Evolutionary conservation across 495 filamentous ascomycete genomes (phyloP).

Genomic region (Cairneyella variabilis): DNA sequence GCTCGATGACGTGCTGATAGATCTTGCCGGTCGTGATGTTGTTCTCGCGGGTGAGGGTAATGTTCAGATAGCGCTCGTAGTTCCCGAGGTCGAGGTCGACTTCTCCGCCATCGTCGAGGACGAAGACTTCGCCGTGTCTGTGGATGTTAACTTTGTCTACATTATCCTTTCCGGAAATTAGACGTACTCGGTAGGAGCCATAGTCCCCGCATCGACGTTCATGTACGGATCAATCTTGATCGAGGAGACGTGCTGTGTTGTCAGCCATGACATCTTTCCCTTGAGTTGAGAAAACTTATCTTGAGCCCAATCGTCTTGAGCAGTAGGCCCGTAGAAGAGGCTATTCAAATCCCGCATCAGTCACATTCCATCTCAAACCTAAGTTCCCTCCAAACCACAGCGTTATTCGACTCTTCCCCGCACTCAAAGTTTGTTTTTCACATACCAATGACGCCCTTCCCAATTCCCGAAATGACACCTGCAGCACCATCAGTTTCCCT

Average conservation of each 20-base stretch:
- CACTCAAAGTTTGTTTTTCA: slow-evolving; percentile 1
- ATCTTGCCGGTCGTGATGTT: slow-evolving; percentile 98
- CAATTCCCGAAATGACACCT: slow-evolving; percentile 79
- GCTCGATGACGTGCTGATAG: slow-evolving; percentile 80
- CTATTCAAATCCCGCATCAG: slow-evolving; percentile 32
- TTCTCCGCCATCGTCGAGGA: slow-evolving; percentile 65
- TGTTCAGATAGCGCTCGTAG: slow-evolving; percentile 79
- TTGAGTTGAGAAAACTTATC: slow-evolving; percentile 5
- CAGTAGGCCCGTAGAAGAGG: slow-evolving; percentile 69
- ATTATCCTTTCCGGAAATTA: too few relatives aligned
- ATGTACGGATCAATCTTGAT: slow-evolving; percentile 85
- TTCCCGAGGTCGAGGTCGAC: slow-evolving; percentile 93
- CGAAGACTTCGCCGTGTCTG: slow-evolving; percentile 38
- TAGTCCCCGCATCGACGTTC: slow-evolving; percentile 77
- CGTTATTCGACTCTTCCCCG: too few relatives aligned
- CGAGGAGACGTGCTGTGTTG: slow-evolving; percentile 23
- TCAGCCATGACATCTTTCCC: slow-evolving; percentile 44
- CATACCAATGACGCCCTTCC: slow-evolving; percentile 77
- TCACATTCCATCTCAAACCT: slow-evolving; percentile 10
- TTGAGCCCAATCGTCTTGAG: slow-evolving; percentile 76
- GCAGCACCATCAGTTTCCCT: slow-evolving; percentile 10
- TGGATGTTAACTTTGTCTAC: too few relatives aligned
- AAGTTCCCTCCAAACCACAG: not conserved
- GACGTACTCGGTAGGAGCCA: slow-evolving; percentile 67
- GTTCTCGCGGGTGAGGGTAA: slow-evolving; percentile 68